phyloP scores from a whole-genome alignment of 805 yeast species.

The Suhomyces canberraensis region DNA sequence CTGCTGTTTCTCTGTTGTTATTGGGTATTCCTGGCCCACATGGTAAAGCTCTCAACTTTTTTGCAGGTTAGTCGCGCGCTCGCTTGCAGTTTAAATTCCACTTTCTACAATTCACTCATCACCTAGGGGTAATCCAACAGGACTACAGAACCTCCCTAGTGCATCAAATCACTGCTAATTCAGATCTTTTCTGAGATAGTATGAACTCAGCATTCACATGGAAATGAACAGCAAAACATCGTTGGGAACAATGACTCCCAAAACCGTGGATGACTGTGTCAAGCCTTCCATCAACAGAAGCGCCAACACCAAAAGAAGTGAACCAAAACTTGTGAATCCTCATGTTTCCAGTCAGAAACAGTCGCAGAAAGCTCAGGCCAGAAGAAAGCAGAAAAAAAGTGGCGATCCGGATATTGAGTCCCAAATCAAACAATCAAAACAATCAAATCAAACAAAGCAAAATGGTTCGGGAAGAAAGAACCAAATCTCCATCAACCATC shows the following conservation, averaged over 20 bases:
- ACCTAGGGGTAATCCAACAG: neutral
- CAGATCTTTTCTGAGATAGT: neutral
- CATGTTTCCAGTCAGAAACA: slow-evolving; percentile 1
- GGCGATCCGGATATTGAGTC: neutral
- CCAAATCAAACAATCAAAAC: slow-evolving; percentile 14
- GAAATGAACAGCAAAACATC: neutral
- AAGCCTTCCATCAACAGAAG: neutral
- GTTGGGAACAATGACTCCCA: neutral
- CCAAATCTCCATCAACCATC: slow-evolving; percentile 57
- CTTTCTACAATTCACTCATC: neutral
- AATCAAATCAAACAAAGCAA: neutral
- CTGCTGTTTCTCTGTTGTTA: no score
- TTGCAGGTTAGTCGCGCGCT: neutral
- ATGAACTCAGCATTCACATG: neutral
- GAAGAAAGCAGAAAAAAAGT: neutral
- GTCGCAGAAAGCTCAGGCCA: neutral
- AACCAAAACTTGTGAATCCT: no score
- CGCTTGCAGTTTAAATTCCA: neutral
- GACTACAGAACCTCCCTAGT: neutral
- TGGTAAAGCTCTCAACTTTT: no score
- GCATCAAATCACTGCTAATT: neutral
- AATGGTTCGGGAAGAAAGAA: slow-evolving; percentile 27
- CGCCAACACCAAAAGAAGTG: neutral
- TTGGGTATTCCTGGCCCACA: no score
- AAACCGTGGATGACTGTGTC: neutral